Percentiles rank a stretch among this genome's conserved stretches.
phyloP scores from a whole-genome alignment of 2,329 filamentous ascomycete species.

The Fusarium sp. region DNA sequence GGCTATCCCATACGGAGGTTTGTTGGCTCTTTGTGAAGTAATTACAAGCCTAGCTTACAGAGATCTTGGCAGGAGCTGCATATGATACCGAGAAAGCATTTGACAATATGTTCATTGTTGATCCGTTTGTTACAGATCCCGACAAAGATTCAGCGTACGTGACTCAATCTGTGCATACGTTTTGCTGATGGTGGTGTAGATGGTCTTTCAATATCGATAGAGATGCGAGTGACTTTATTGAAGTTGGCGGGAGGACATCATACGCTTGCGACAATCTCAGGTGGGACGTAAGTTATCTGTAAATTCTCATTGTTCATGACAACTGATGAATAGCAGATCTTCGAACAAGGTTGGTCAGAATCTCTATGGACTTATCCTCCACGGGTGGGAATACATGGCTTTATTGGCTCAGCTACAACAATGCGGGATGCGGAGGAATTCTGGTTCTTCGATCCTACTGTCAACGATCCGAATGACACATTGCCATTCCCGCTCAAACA shows the following conservation, averaged over 20 bases:
- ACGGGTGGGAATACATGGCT: constrained; percentile 48
- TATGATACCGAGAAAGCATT: constrained; percentile 52
- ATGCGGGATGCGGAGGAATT: constrained; percentile 46
- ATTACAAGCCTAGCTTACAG: not conserved
- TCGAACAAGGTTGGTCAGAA: constrained; percentile 50
- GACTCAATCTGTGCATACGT: no score
- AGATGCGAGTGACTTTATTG: constrained; percentile 42
- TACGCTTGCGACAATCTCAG: constrained; percentile 48
- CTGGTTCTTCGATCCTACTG: constrained; percentile 47
- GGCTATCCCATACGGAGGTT: constrained; percentile 53
- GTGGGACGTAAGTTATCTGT: constrained; percentile 45
- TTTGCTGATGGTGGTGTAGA: constrained; percentile 27
- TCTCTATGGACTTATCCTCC: constrained; percentile 54
- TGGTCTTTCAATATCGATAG: constrained; percentile 46
- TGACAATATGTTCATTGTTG: constrained; percentile 47
- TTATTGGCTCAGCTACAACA: constrained; percentile 53
- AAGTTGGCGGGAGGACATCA: constrained; percentile 41
- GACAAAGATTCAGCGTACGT: constrained; percentile 40
- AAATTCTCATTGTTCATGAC: not conserved
- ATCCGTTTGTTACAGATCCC: constrained; percentile 38
- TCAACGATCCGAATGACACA: constrained; percentile 50
- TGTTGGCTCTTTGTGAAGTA: not conserved
- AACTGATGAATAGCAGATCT: constrained; percentile 44
- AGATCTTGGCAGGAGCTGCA: constrained; percentile 41
- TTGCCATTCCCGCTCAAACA: constrained; percentile 49